Base-by-base conservation (phyloP, 495 filamentous ascomycete species). In the Tuber brumale region DNA sequence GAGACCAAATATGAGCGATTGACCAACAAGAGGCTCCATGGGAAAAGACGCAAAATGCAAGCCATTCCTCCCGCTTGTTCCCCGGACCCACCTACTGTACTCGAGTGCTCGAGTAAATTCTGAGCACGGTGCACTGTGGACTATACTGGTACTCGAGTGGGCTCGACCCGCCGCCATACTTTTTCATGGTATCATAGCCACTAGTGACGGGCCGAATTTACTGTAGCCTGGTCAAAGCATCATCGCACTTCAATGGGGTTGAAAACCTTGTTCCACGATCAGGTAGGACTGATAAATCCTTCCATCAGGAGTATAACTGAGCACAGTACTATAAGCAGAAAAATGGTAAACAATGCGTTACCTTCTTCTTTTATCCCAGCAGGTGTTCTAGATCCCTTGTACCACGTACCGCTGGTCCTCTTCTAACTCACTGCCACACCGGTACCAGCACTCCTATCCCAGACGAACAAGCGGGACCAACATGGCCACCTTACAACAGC, bases 401-500 rank as follows among this genome's bases (percentile, higher is more conserved):
- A 44, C 70, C 9, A 70, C 35, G 3, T 70, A 31, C 31, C 70
- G 7, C 70, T 27, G 6, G 46, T 8, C 46, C 21, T 48, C 46
- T 48, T 35, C 41, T 16, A 42, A 31, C 35, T 70, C n/a, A 37
- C 41, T 70, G 7, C 69, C 41, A 2, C 21, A 51, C 21, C 21
- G 23, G 48, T 12, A n/a, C 23, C 9, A 10, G 48, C 31, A 19
- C 57, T 18, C 27, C 57, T 27, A 31, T 19, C 5, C 57, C 3
- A 18, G 27, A 35, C 57, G 27, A 66, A 39, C 42, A 70, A 42
- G 69, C n/a, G 23, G 16, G 69, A 27, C 71, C 27, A 70, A 19
- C n/a, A 81, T 81, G 79, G 69, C 80, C 41, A 77, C 80, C 23
- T 73, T 82, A 23, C 80, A 82, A 46, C 72, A 76, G 61, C 81